Evolutionary conservation across 1,139 yeast genomes (phyloP).

Genomic region (Pichia sp.): DNA sequence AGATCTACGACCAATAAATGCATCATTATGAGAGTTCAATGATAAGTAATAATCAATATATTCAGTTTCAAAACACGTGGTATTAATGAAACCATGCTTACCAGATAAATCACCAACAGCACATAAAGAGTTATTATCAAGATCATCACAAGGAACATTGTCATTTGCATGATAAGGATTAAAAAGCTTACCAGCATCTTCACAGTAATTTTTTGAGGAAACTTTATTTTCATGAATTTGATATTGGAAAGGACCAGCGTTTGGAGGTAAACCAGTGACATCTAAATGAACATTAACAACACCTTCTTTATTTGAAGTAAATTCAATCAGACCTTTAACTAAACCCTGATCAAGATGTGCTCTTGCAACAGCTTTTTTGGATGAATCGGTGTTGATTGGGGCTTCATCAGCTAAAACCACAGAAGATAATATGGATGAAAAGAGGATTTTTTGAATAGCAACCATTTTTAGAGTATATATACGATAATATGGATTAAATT

Average conservation of each 20-base stretch:
- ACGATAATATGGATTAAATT: neutral
- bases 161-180: slow-evolving; percentile 43
- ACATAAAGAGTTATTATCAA: slow-evolving; percentile 45
- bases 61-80: slow-evolving; percentile 49
- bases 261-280: slow-evolving; percentile 48
- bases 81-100: slow-evolving; percentile 52
- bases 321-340: slow-evolving; percentile 30
- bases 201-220: slow-evolving; percentile 42
- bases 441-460: slow-evolving; percentile 5
- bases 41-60: slow-evolving; percentile 51
- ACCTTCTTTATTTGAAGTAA: slow-evolving; percentile 30
- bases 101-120: slow-evolving; percentile 60
- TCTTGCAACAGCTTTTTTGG: slow-evolving; percentile 25
- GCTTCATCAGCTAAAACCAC: slow-evolving; percentile 23
- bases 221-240: slow-evolving; percentile 48
- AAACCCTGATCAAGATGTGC: slow-evolving; percentile 30
- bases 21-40: slow-evolving; percentile 40
- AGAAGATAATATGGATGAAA: slow-evolving; percentile 2
- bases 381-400: slow-evolving; percentile 27
- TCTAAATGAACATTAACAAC: slow-evolving; percentile 50
- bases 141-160: slow-evolving; percentile 27
- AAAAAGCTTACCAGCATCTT: slow-evolving; percentile 43
- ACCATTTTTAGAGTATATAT: slow-evolving; percentile 3
- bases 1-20: slow-evolving; percentile 47
- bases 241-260: slow-evolving; percentile 52